phyloP scores from a whole-genome alignment of 495 filamentous ascomycete genomes.

The Cetradonia linearis region DNA sequence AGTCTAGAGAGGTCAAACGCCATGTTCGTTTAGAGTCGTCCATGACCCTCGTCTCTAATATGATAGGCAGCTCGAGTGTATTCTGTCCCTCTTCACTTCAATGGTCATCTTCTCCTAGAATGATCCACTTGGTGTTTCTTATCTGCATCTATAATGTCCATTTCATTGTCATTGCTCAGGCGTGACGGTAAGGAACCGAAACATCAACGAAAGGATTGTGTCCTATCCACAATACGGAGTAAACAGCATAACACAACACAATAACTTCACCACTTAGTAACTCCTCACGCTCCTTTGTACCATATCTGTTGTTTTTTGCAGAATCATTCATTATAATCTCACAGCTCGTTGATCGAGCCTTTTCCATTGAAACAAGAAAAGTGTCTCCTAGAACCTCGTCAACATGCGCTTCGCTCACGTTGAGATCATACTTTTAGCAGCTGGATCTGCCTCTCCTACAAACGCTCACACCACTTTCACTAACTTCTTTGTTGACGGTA shows the following conservation, averaged over 20 bases:
- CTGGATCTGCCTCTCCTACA: constrained; percentile 18
- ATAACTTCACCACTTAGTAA: background rate
- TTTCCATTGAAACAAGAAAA: background rate
- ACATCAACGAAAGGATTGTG: background rate
- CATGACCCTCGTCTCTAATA: too few species aligned
- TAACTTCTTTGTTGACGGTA: constrained; percentile 53
- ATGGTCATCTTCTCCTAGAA: too few species aligned
- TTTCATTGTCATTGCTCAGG: background rate
- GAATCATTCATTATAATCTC: constrained; percentile 1
- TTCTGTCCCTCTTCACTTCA: background rate
- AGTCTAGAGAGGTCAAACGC: too few species aligned
- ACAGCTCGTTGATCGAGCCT: constrained; percentile 20
- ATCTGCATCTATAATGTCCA: too few species aligned
- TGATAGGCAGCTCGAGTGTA: too few species aligned
- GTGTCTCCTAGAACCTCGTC: background rate
- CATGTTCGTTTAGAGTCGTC: too few species aligned
- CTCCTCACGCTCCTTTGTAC: constrained; percentile 9
- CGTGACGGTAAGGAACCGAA: background rate
- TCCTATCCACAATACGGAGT: background rate
- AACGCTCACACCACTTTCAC: constrained; percentile 58
- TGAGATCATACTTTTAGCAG: constrained; percentile 16
- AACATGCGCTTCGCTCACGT: constrained; percentile 15
- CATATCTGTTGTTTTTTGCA: background rate
- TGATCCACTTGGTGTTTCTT: too few species aligned
- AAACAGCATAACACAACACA: background rate